Base-by-base conservation (phyloP, 225 moss, liverwort and hornwort genomes). In the Thuidium tamariscinum region DNA sequence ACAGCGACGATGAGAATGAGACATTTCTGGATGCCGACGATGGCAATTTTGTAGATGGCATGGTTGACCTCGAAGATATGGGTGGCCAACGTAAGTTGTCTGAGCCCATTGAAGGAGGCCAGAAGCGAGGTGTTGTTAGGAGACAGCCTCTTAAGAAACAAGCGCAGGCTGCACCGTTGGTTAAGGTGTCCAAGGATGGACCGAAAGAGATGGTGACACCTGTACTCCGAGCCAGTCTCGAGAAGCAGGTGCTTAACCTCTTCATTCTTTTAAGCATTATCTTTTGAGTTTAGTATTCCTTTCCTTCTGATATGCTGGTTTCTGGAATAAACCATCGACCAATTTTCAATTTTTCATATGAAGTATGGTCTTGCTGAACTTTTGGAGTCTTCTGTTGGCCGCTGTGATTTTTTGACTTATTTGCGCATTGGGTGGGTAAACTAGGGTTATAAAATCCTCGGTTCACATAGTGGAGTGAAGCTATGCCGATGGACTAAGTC, bases 401-500 rank as follows among this genome's bases (percentile, higher is more conserved):
- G 46, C 16, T 74, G 39, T 88, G 62, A 68, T 55, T 60, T 78
- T 74, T 89, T 74, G 12, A 85, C 62, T 88, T 14, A 63, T 68
- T 72, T 83, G 27, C 74, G 61, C 76, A 74, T 83, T 81, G 86
- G 72, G 49, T 74, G 83, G 73, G 41, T 77, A 49, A 71, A 85
- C 82, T 89, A 98, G 98, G 98, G 98, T 39, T 98, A 98, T 82
- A 98, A 95, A 88, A 96, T 98, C 71, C 88, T 98, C n/a, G 98
- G 98, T 70, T 95, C 98, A 67, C 98, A 98, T 63, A 97, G 97
- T 86, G 98, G 98, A 86, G 98, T 98, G 89, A 98, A 98, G 91
- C 92, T 98, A 77, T 98, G 98, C 85, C 95, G 98, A 69, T 98
- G 98, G 98, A 98, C 98, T 44, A 98, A 98, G 80, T 96, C 97